Percentiles rank a stretch among this genome's conserved stretches.
Evolutionary conservation across 192 early-diverging fungal species (phyloP).

Genomic region (Umbelopsis sp.): DNA sequence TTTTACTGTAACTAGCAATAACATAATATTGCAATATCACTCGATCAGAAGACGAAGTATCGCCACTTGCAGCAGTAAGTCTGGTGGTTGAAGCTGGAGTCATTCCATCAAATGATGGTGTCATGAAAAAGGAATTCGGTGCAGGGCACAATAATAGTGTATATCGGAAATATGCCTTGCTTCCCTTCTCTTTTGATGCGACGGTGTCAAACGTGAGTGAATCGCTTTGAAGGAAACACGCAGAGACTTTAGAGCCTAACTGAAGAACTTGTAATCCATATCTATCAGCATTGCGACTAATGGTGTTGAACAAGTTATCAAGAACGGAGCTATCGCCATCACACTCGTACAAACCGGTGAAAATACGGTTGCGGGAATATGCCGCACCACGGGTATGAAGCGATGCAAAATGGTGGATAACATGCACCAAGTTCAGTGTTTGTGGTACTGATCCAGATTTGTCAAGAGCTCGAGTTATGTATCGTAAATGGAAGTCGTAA

Average conservation of each 20-base stretch:
- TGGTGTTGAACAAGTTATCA: conserved; percentile 10
- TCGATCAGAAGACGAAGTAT: not conserved
- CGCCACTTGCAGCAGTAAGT: not conserved
- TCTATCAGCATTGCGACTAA: conserved; percentile 19
- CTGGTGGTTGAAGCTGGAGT: conserved; percentile 5
- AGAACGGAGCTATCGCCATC: conserved; percentile 8
- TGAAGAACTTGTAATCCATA: conserved; percentile 38
- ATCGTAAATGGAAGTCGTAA: conserved; percentile 60
- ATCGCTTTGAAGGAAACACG: conserved; percentile 43
- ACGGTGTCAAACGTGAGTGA: conserved; percentile 21
- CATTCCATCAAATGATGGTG: conserved; percentile 12
- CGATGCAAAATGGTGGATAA: conserved; percentile 47
- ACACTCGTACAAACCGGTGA: conserved; percentile 45
- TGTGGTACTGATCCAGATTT: conserved; percentile 32
- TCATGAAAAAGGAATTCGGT: not conserved
- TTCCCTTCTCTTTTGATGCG: not conserved
- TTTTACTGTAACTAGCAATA: conserved; percentile 22
- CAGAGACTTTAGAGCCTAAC: conserved; percentile 40
- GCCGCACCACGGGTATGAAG: conserved; percentile 46
- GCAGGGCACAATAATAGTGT: not conserved
- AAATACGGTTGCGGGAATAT: conserved; percentile 55
- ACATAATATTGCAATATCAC: conserved; percentile 30
- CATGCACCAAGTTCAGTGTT: conserved; percentile 49
- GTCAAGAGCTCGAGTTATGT: conserved; percentile 48
- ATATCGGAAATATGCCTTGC: not conserved